phyloP scores from a whole-genome alignment of 768 basidiomycete species.

The Pholiota microspora region DNA sequence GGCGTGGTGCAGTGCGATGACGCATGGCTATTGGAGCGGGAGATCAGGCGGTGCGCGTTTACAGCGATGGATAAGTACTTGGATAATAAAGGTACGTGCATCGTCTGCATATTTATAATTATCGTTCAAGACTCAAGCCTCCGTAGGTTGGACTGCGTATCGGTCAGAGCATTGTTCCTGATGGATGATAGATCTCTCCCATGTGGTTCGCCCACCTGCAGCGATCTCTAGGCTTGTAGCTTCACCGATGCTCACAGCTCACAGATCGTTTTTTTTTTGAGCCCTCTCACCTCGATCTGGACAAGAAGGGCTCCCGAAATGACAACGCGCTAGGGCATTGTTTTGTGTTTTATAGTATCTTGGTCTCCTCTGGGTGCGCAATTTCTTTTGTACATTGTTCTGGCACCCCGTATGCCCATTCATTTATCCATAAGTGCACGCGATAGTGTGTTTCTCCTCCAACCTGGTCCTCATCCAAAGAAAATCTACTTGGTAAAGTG shows the following conservation, averaged over 20 bases:
- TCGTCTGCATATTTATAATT: not conserved
- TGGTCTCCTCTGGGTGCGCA: not conserved
- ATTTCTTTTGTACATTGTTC: not conserved
- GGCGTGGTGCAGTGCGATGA: constrained; percentile 47
- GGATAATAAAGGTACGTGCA: constrained; percentile 38
- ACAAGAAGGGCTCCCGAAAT: not conserved
- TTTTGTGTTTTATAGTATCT: not conserved
- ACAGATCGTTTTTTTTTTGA: no score
- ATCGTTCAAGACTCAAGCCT: constrained; percentile 1
- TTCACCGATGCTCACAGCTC: not conserved
- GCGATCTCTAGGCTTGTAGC: not conserved
- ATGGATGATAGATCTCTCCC: constrained; percentile 1
- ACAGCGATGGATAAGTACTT: constrained; percentile 48
- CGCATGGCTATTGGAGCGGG: constrained; percentile 45
- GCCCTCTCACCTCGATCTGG: not conserved
- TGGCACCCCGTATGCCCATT: not conserved
- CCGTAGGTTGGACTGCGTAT: constrained; percentile 32
- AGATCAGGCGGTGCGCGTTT: constrained; percentile 44
- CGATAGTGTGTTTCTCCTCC: not conserved
- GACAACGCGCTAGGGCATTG: not conserved
- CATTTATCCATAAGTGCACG: not conserved
- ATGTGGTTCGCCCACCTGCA: not conserved
- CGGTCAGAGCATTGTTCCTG: constrained; percentile 29
- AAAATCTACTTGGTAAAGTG: no score
- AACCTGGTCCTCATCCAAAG: no score